Percentiles rank a stretch among this genome's conserved stretches.
Evolutionary conservation across 2,329 filamentous ascomycete genomes (phyloP).

Genomic region (Microcera coccophila): DNA sequence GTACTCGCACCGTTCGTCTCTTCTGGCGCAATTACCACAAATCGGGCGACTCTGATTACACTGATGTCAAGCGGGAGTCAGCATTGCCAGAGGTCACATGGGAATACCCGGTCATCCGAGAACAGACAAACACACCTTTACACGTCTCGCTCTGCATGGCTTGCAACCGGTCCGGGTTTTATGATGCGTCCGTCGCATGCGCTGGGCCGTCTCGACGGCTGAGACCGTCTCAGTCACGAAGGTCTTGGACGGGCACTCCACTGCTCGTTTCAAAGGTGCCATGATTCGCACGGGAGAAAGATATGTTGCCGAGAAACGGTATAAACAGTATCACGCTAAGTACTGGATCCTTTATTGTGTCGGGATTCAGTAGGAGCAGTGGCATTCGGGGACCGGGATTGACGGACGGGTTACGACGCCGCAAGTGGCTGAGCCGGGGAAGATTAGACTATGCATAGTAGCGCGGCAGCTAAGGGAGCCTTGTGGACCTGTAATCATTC

Average conservation of each 20-base stretch:
- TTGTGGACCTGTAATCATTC: not conserved
- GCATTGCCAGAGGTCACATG: not conserved
- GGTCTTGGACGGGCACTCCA: not conserved
- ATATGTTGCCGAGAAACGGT: not conserved
- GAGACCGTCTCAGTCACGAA: not conserved
- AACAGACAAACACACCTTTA: conserved; percentile 6
- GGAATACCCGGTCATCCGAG: not conserved
- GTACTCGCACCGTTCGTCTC: conserved; percentile 4
- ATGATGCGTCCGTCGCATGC: conserved; percentile 5
- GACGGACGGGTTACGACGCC: not conserved
- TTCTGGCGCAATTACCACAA: conserved; percentile 6
- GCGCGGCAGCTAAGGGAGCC: not conserved
- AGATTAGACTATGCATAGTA: too few relatives aligned
- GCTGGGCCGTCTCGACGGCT: not conserved
- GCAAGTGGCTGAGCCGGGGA: not conserved
- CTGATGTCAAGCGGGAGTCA: not conserved
- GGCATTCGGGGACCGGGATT: not conserved
- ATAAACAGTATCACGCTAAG: not conserved
- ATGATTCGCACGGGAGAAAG: not conserved
- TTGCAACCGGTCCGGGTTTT: conserved; percentile 11
- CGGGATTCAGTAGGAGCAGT: not conserved
- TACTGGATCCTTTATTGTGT: not conserved
- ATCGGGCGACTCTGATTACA: conserved; percentile 5
- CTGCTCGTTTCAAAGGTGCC: not conserved
- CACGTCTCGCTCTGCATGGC: conserved; percentile 6